Evolutionary conservation across 371 early-diverging fungal genomes (phyloP).

Genomic region (Mucor velutinosus): DNA sequence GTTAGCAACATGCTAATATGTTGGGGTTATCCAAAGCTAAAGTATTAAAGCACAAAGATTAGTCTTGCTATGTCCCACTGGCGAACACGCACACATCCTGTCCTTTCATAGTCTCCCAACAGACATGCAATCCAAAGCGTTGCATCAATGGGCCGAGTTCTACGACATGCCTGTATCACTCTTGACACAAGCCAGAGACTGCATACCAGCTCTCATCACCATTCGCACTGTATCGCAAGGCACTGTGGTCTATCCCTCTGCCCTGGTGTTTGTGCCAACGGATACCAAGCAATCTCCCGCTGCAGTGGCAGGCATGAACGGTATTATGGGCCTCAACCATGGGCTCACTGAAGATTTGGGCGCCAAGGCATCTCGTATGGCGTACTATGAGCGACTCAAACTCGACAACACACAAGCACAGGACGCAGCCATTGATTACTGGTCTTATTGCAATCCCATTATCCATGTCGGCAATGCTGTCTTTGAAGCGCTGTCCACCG

Average conservation of each 20-base stretch:
- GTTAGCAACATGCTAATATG: neutral
- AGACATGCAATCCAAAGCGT: constrained; percentile 14
- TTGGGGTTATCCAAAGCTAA: neutral
- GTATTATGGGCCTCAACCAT: constrained; percentile 28
- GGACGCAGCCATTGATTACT: constrained; percentile 12
- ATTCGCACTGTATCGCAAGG: constrained; percentile 25
- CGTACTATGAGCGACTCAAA: constrained; percentile 21
- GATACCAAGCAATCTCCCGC: constrained; percentile 28
- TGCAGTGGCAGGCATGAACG: constrained; percentile 30
- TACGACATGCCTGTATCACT: constrained; percentile 23
- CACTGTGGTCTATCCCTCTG: constrained; percentile 33
- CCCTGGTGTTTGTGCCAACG: constrained; percentile 36
- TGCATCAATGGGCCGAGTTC: constrained; percentile 34
- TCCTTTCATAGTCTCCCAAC: constrained; percentile 9
- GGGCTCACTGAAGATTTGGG: constrained; percentile 42
- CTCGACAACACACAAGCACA: neutral
- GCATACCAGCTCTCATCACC: constrained; percentile 20
- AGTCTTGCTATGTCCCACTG: constrained; percentile 38
- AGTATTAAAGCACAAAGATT: constrained; percentile 15
- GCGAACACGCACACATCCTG: constrained; percentile 30
- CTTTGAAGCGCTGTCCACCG: constrained; percentile 16
- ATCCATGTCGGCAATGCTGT: constrained; percentile 10
- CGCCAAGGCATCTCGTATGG: constrained; percentile 32
- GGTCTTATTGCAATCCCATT: constrained; percentile 21
- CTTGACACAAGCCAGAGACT: neutral